Evolutionary conservation across 208 protist genomes (phyloP).

Genomic region (Naegleria fowleri): DNA sequence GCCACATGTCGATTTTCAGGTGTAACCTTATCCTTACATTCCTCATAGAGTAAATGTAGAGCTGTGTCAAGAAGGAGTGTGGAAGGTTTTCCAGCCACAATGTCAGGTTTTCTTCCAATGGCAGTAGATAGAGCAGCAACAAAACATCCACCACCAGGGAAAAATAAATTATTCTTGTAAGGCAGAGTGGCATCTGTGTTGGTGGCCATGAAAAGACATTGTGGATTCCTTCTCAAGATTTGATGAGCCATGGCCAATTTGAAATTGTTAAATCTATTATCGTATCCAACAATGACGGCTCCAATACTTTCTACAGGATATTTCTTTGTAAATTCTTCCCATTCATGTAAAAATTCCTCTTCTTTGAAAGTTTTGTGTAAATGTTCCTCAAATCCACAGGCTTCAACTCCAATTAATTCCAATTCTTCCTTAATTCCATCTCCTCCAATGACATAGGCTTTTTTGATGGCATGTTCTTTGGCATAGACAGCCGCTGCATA

Average conservation of each 20-base stretch:
- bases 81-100: background rate
- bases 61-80: background rate
- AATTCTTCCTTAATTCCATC: conserved; percentile 21
- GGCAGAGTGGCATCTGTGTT: background rate
- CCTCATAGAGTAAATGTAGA: background rate
- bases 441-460: conserved; percentile 5
- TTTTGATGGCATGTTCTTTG: background rate
- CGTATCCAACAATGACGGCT: conserved; percentile 12
- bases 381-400: background rate
- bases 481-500: background rate
- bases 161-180: background rate
- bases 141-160: conserved; percentile 5
- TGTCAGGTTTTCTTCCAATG: background rate
- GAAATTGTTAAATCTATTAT: conserved; percentile 10
- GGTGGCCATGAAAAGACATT: background rate
- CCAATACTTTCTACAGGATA: background rate
- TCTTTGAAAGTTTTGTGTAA: background rate
- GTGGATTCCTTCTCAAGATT: conserved; percentile 6
- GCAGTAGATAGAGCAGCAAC: background rate
- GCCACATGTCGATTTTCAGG: background rate
- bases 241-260: background rate
- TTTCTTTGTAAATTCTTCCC: background rate
- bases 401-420: background rate
- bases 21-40: background rate
- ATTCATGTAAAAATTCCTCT: background rate